Percentiles rank a stretch among this genome's conserved stretches.
These are phyloP conservation scores for Pyrenula massariospora DNA, from an alignment of 495 filamentous ascomycete genomes.

Conservation along the genomic window DNA sequence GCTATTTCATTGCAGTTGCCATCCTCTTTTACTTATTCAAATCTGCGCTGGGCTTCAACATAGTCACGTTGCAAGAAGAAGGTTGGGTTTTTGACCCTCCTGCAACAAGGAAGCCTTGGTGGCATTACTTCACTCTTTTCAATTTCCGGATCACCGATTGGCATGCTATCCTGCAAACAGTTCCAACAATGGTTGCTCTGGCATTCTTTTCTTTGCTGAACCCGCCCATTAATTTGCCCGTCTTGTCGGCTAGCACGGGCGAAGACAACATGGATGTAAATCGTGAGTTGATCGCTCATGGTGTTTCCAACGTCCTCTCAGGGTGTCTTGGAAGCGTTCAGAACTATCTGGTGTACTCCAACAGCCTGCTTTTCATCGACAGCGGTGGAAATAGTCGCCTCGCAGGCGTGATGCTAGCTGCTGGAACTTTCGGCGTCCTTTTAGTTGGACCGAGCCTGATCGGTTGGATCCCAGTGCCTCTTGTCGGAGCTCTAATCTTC, in stretches of 20 bases:
- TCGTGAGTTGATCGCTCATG: constrained; percentile 84
- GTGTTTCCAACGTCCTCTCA: constrained; percentile 83
- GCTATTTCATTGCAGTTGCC: constrained; percentile 76
- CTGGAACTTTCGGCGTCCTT: constrained; percentile 68
- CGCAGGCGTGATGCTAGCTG: constrained; percentile 77
- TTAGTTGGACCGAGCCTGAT: constrained; percentile 76
- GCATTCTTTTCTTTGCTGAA: constrained; percentile 97
- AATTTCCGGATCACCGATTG: constrained; percentile 67
- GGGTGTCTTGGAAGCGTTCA: constrained; percentile 83
- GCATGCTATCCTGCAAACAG: constrained; percentile 62
- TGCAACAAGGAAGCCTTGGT: constrained; percentile 77
- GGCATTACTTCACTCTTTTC: constrained; percentile 92
- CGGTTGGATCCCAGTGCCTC: constrained; percentile 91
- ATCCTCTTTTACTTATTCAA: constrained; percentile 72
- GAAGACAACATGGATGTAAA: constrained; percentile 88
- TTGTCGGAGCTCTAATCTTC: constrained; percentile 91
- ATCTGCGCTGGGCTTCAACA: constrained; percentile 47
- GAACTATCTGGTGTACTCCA: constrained; percentile 96
- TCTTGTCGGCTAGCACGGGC: constrained; percentile 73
- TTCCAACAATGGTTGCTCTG: constrained; percentile 92
- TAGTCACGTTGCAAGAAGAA: constrained; percentile 46
- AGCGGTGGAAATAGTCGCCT: constrained; percentile 79
- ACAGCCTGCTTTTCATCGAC: constrained; percentile 87
- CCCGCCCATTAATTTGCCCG: constrained; percentile 95
- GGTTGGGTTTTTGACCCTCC: constrained; percentile 92